Evolutionary conservation across 257 asterid genomes (phyloP).

Genomic region (Apocynum venetum): DNA sequence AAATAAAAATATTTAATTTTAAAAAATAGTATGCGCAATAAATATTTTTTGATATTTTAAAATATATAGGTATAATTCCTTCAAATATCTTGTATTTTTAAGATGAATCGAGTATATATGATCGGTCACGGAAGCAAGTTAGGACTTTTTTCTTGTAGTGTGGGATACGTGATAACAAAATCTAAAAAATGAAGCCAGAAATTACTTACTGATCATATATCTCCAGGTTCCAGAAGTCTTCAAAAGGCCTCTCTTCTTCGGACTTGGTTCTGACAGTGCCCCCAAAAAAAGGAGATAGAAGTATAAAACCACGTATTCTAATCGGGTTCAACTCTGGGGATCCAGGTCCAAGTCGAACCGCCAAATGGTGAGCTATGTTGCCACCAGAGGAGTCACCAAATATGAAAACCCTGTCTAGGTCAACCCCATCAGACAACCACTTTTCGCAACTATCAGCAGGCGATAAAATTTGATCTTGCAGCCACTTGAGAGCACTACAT

Average conservation of each 20-base stretch:
- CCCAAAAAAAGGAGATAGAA: slow-evolving; percentile 33
- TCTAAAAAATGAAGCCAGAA: too few species aligned
- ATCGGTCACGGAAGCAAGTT: too few species aligned
- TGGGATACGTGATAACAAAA: too few species aligned
- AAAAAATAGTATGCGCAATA: too few species aligned
- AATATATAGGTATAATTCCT: too few species aligned
- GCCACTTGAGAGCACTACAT: slow-evolving; percentile 17
- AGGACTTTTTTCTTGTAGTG: too few species aligned
- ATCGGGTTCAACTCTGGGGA: slow-evolving; percentile 23
- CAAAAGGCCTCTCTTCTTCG: slow-evolving; percentile 17
- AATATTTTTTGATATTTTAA: too few species aligned
- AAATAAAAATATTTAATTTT: too few species aligned
- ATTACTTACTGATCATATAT: slow-evolving; percentile 20
- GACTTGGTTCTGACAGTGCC: slow-evolving; percentile 21
- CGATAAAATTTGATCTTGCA: slow-evolving; percentile 7
- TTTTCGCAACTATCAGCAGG: not conserved
- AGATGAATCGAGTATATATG: too few species aligned
- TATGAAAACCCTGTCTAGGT: slow-evolving; percentile 27
- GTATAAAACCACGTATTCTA: slow-evolving; percentile 27
- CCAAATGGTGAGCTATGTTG: slow-evolving; percentile 31
- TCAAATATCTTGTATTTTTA: too few species aligned
- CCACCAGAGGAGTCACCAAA: slow-evolving; percentile 38
- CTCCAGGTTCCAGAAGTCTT: slow-evolving; percentile 25
- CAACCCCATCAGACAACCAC: slow-evolving; percentile 23
- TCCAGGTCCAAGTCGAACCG: slow-evolving; percentile 20